Percentiles rank a stretch among this genome's conserved stretches.
Evolutionary conservation across 129 eudicot species (phyloP).

Genomic region (Artemisia annua): DNA sequence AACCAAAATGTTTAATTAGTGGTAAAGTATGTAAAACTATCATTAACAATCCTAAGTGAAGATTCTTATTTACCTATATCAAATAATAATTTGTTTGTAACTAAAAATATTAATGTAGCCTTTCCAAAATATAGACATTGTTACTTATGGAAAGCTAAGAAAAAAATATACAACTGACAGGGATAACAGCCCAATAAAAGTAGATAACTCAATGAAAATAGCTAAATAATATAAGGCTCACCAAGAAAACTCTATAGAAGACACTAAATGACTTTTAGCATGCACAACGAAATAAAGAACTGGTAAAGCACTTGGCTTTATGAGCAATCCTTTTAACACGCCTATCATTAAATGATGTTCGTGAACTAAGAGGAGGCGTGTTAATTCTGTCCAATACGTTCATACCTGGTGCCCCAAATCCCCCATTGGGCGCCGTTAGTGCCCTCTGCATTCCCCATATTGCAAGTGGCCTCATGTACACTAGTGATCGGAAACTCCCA

Average conservation of each 20-base stretch:
- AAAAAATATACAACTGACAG: conserved; percentile 3
- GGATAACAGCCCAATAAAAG: conserved; percentile 6
- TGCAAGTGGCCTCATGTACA: conserved; percentile 95
- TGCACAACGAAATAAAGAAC: conserved; percentile 57
- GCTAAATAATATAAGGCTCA: not conserved
- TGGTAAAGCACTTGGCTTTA: conserved; percentile 57
- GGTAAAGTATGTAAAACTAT: not conserved
- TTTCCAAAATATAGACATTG: not conserved
- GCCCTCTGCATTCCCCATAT: conserved; percentile 98
- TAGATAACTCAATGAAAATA: not conserved
- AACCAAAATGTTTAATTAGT: not conserved
- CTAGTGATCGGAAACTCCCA: conserved; percentile 83
- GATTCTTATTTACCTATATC: not conserved
- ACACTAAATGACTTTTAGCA: conserved; percentile 37
- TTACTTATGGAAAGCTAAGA: not conserved
- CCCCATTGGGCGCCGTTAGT: conserved; percentile 45
- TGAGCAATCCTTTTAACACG: conserved; percentile 46
- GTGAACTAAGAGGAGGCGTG: conserved; percentile 38
- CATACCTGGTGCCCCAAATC: conserved; percentile 53
- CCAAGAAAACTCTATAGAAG: not conserved
- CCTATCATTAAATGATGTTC: conserved; percentile 40
- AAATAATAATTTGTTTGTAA: not conserved
- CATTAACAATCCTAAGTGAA: not conserved
- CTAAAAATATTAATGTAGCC: not conserved
- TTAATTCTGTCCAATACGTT: conserved; percentile 66